Conservation (phyloP, 495 filamentous ascomycete species). For the Daldinia bambusicola region DNA sequence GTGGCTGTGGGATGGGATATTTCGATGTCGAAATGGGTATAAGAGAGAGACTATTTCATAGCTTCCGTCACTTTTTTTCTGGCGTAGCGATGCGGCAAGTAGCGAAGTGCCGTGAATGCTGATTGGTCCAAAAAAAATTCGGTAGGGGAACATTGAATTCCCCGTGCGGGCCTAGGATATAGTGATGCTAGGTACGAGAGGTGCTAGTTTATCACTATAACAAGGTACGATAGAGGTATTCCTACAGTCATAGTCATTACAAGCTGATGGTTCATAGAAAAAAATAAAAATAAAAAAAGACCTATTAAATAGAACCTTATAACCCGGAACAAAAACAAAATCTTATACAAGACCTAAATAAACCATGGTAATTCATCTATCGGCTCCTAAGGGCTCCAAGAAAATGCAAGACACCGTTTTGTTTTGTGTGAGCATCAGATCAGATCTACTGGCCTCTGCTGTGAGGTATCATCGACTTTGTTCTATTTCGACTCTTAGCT, state of each 20-base stretch:
- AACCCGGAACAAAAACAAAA: background rate
- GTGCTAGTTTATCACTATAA: background rate
- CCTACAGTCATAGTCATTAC: no score
- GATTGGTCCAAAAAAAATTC: slow-evolving; percentile 34
- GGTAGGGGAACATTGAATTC: slow-evolving; percentile 45
- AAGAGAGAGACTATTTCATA: slow-evolving; percentile 9
- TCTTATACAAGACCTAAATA: background rate
- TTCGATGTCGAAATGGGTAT: slow-evolving; percentile 28
- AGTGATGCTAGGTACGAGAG: background rate
- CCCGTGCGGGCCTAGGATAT: slow-evolving; percentile 15
- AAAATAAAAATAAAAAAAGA: no score
- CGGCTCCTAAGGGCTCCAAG: slow-evolving; percentile 13
- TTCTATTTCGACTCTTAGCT: slow-evolving; percentile 24
- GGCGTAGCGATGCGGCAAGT: slow-evolving; percentile 13
- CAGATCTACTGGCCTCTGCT: slow-evolving; percentile 5
- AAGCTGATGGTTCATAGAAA: no score
- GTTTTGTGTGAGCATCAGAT: slow-evolving; percentile 15
- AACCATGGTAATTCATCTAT: slow-evolving; percentile 10
- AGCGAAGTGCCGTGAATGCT: slow-evolving; percentile 16
- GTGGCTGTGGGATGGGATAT: slow-evolving; percentile 37
- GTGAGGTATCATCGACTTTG: slow-evolving; percentile 10
- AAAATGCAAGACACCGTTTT: slow-evolving; percentile 23
- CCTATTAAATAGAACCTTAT: background rate
- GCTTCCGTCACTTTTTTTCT: slow-evolving; percentile 43
- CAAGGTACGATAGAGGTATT: no score